Evolutionary conservation across 78 protist species (phyloP).

Genomic region (Dictyostelium purpureum): DNA sequence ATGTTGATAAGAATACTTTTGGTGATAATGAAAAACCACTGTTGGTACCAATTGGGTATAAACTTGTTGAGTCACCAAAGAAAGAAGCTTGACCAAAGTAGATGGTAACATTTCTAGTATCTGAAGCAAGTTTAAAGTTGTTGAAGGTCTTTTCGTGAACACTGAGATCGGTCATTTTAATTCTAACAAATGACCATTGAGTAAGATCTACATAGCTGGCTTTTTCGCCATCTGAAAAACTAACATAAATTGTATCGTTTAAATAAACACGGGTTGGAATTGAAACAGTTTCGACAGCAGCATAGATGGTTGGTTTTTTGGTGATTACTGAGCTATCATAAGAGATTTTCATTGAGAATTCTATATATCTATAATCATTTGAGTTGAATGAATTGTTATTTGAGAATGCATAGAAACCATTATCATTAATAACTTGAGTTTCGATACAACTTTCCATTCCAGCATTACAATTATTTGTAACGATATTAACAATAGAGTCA

Average conservation of each 20-base stretch:
- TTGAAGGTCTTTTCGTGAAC: not conserved
- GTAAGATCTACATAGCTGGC: not conserved
- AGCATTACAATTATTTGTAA: not conserved
- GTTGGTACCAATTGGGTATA: not conserved
- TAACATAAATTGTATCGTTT: not conserved
- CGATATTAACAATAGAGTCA: not conserved
- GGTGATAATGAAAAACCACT: not conserved
- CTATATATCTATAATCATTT: not conserved
- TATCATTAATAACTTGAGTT: not conserved
- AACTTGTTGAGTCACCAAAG: not conserved
- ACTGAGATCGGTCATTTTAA: not conserved
- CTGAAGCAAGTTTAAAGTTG: not conserved
- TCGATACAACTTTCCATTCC: not conserved
- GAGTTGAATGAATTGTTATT: not conserved
- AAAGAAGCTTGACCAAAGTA: not conserved
- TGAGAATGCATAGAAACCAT: constrained; percentile 2
- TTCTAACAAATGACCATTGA: not conserved
- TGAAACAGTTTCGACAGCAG: not conserved
- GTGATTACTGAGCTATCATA: not conserved
- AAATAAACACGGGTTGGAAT: not conserved
- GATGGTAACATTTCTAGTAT: not conserved
- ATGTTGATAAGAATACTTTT: too few relatives aligned
- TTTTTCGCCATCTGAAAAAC: not conserved
- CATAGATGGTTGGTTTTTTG: not conserved
- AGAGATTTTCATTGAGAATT: not conserved